Evolutionary conservation across 371 early-diverging fungal species (phyloP), one percentile per base, ranked within the genome.

Genomic region (Lichtheimia ramosa): DNA sequence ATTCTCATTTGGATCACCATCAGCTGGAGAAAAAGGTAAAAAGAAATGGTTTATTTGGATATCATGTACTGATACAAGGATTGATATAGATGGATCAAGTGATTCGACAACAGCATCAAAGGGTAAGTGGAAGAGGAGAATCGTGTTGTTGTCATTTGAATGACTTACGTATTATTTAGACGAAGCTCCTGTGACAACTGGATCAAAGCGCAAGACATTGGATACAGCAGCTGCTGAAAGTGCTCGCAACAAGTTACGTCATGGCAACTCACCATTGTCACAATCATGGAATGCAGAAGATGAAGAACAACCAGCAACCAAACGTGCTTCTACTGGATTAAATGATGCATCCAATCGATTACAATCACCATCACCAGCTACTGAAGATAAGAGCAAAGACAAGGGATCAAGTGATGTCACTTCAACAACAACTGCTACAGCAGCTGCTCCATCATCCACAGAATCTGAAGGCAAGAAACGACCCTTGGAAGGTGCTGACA

Each of bases 241-340:
- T n/a, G 13, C 48, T 1, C 48, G 58, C 3, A 16, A 34, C 24
- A 57, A 57, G 49, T 20, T 57, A 43, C 27, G 25, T 5, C 58
- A 57, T 40, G 58, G 58, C 7, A 57, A 49, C 25, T 57, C 58
- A 0, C 58, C 58, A 6, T 41, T 57, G 20, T 57, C 58, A 7
- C 58, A 57, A 49, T 41, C 42, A 28, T 57, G 58, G 58, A 18
- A 16, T 39, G 58, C 49, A 2, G 50, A 57, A 5, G 58, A 57
- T 5, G 51, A 46, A 25, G 27, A 27, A n/a, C 15, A 20, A 51
- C 51, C 25, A 14, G 21, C 51, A 15, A 12, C 21, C n/a, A 21
- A 51, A 14, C 18, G 18, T 51, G 51, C 51, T 7, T 1, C 34
- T 34, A 34, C 34, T 8, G 34, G 34, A 34, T 34, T 34, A 2